phyloP scores from a whole-genome alignment of 371 early-diverging fungal species.

The Rhizomucor pusillus region DNA sequence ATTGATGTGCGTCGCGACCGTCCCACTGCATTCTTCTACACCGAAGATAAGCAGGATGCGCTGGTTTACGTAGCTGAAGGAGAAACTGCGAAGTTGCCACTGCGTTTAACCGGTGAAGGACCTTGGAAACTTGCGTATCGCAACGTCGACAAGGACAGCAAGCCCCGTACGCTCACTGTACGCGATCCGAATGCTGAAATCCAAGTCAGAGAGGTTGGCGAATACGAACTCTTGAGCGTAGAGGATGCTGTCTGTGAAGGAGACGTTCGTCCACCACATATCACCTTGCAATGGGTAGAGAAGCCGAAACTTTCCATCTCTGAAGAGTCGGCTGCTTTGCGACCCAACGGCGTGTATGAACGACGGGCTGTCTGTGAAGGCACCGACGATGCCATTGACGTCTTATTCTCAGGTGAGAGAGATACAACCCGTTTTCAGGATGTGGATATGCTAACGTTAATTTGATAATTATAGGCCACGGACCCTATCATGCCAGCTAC shows the following conservation, averaged over 20 bases:
- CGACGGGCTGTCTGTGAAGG: constrained; percentile 46
- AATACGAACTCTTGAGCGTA: constrained; percentile 41
- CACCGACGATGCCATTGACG: constrained; percentile 32
- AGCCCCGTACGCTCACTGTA: constrained; percentile 12
- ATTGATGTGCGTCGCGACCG: constrained; percentile 50
- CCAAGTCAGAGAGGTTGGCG: constrained; percentile 29
- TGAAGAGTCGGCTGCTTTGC: constrained; percentile 21
- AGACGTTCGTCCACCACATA: constrained; percentile 33
- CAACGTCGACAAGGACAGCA: constrained; percentile 27
- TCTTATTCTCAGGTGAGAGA: constrained; percentile 31
- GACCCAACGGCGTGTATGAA: constrained; percentile 23
- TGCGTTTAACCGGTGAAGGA: constrained; percentile 46
- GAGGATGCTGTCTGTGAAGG: constrained; percentile 48
- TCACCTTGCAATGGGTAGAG: constrained; percentile 33
- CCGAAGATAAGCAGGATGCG: constrained; percentile 13
- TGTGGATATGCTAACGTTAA: not conserved
- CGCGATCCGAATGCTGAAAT: constrained; percentile 47
- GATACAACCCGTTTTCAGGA: too few relatives aligned
- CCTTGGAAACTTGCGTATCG: constrained; percentile 45
- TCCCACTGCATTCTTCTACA: constrained; percentile 45
- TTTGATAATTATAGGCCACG: constrained; percentile 17
- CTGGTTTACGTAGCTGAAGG: constrained; percentile 32
- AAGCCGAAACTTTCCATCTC: constrained; percentile 37
- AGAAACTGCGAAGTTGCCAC: constrained; percentile 23
- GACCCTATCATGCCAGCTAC: constrained; percentile 38